Conservation (phyloP, 441 rosid genomes). For the Brassica balearica region DNA sequence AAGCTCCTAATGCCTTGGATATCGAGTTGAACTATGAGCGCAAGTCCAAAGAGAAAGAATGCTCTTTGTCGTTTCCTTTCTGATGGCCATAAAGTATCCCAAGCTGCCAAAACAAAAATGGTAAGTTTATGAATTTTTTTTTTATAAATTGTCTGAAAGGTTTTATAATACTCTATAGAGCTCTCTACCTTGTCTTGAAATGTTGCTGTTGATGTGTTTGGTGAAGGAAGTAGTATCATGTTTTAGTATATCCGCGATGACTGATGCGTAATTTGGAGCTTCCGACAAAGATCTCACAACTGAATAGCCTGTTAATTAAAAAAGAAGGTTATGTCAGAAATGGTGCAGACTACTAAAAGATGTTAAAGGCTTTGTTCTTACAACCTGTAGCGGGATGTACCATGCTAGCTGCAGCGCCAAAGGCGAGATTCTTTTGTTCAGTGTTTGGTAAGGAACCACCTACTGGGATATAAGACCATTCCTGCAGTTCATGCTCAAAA, state of each 20-base stretch:
- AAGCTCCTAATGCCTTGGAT: constrained; percentile 81
- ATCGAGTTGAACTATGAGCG: constrained; percentile 85
- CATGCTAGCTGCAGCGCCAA: constrained; percentile 99
- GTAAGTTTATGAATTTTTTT: not conserved
- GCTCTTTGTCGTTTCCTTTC: constrained; percentile 97
- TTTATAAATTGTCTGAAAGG: not conserved
- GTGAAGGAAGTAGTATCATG: constrained; percentile 44
- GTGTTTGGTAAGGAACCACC: constrained; percentile 97
- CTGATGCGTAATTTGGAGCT: constrained; percentile 90
- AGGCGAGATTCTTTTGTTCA: constrained; percentile 92
- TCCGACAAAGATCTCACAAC: constrained; percentile 97
- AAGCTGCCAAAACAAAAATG: constrained; percentile 55
- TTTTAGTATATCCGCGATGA: constrained; percentile 75
- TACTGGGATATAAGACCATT: constrained; percentile 98
- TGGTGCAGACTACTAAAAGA: not conserved
- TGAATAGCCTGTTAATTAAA: constrained; percentile 94
- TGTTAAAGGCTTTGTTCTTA: constrained; percentile 12
- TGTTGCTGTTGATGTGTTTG: constrained; percentile 47
- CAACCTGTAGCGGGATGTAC: constrained; percentile 97
- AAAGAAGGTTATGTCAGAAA: constrained; percentile 8
- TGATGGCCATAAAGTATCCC: constrained; percentile 93
- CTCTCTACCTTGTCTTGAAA: constrained; percentile 83
- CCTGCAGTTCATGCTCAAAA: constrained; percentile 51
- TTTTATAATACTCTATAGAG: too few species aligned
- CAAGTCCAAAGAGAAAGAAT: constrained; percentile 92